Evolutionary conservation across 2,329 filamentous ascomycete species (phyloP).

Genomic region (Seiridium unicorne): DNA sequence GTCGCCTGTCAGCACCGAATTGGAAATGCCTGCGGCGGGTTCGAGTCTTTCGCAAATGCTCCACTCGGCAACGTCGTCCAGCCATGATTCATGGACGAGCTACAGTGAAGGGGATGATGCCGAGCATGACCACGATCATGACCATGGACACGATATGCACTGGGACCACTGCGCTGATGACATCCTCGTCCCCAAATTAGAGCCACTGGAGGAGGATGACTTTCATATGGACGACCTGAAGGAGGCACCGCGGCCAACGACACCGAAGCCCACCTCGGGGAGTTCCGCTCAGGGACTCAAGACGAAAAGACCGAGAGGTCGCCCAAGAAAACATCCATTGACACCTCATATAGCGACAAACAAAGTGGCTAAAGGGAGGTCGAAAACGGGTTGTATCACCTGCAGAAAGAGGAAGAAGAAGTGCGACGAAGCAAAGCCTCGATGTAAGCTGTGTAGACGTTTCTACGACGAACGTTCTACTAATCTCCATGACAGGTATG

Average conservation of each 20-base stretch:
- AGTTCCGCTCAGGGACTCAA: constrained; percentile 31
- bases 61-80: constrained; percentile 46
- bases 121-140: constrained; percentile 10
- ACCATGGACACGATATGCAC: constrained; percentile 37
- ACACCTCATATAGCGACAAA: constrained; percentile 54
- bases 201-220: constrained; percentile 55
- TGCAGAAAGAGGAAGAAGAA: constrained; percentile 71
- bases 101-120: constrained; percentile 28
- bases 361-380: constrained; percentile 76
- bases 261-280: constrained; percentile 21
- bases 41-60: constrained; percentile 40
- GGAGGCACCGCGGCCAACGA: constrained; percentile 33
- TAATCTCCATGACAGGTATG: constrained; percentile 51
- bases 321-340: constrained; percentile 78
- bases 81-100: constrained; percentile 42
- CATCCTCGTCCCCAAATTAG: constrained; percentile 51
- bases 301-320: constrained; percentile 68
- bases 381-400: constrained; percentile 66
- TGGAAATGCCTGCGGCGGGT: constrained; percentile 36
- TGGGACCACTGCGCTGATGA: constrained; percentile 50
- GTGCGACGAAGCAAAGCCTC: constrained; percentile 67
- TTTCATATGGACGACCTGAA: constrained; percentile 53
- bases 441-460: constrained; percentile 47
- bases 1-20: constrained; percentile 51
- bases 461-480: no score